Evolutionary conservation across 129 eudicot species (phyloP), one percentile per base, ranked within the genome.

Genomic region (Deinandra increscens): DNA sequence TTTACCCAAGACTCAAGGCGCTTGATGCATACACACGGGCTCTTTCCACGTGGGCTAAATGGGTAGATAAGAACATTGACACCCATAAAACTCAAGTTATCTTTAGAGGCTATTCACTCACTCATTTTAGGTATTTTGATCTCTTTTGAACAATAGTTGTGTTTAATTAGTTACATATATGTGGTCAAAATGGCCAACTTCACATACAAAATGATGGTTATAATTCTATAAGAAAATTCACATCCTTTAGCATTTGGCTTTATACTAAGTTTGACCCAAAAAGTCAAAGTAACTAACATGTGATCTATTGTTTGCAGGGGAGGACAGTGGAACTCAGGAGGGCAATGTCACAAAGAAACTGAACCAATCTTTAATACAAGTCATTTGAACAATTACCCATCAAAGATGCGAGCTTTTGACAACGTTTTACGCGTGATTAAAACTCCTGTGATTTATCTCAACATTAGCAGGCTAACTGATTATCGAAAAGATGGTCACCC

Each of bases 241-340:
- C 41, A 20, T 3, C 19, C 41, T 2, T 41, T 23, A 42, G 41
- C 34, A 15, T 42, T 5, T 12, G 1, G 54, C 17, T 18, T 18
- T 26, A 11, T 18, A 7, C 50, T 20, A 42, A 33, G 44, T 23
- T 56, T 70, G 66, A 42, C 67, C 7, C 6, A 13, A 8, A 70
- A 13, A 55, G 68, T 71, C 45, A 43, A 58, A 59, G 19, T 68
- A 3, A 3, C 34, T 17, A 59, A 43, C n/a, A 62, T 55, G 69
- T 69, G 59, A 56, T 76, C 15, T 9, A 51, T 64, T 75, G 33
- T 71, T 70, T 85, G 76, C 84, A 92, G 98, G 73, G 96, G 96
- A 59, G 98, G 98, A 8, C 88, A 77, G 51, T 92, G 98, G 98
- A 88, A 92, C 67, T 82, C 95, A 1, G 98, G 98, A 74, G 98